Conservation (phyloP, 768 basidiomycete species). For the Suillus subluteus region DNA sequence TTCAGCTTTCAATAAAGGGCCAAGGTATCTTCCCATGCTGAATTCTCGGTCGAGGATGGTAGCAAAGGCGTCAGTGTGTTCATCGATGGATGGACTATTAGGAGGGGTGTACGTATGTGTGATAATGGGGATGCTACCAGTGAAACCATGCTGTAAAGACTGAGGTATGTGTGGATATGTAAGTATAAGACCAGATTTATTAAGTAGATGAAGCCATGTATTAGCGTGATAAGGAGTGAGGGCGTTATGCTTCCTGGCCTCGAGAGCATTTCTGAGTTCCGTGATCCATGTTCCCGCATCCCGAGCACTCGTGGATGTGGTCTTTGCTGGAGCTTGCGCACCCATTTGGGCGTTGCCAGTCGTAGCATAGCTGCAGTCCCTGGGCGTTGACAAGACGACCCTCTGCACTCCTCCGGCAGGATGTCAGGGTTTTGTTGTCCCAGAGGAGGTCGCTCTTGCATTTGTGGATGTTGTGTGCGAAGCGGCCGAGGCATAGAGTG, state of each 20-base stretch:
- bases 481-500: neutral
- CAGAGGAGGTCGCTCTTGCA: no score
- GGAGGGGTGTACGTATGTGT: no score
- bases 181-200: neutral
- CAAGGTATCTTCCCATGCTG: neutral
- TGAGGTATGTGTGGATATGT: neutral
- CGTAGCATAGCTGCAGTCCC: neutral
- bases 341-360: neutral
- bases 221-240: constrained; percentile 2
- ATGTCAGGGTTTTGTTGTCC: neutral
- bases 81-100: neutral
- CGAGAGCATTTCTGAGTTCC: constrained; percentile 14
- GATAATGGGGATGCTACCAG: neutral
- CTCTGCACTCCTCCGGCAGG: neutral
- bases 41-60: neutral
- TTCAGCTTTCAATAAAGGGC: neutral
- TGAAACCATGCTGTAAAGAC: neutral
- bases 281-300: constrained; percentile 34
- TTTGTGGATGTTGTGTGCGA: neutral
- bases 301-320: constrained; percentile 43
- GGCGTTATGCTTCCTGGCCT: neutral
- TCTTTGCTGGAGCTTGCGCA: neutral
- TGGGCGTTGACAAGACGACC: neutral
- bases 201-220: neutral
- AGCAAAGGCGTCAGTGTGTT: neutral